These are phyloP conservation scores for Epichloe gansuensis DNA, from an alignment of 2,329 filamentous ascomycete genomes.

Conservation along the genomic window DNA sequence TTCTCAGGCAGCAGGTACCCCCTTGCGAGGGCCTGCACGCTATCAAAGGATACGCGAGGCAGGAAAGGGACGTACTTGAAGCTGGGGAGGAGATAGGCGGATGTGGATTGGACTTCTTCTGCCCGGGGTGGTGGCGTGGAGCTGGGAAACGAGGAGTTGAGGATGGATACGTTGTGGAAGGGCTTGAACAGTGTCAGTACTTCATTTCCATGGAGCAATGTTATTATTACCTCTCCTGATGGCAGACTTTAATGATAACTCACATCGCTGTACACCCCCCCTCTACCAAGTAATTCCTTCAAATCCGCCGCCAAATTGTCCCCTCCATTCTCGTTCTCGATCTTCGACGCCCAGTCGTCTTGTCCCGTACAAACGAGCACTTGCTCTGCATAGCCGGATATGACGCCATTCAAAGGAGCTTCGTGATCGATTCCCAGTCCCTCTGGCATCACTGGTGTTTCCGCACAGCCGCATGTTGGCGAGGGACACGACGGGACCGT, in stretches of 20 bases:
- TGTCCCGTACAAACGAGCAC: constrained; percentile 72
- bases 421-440: constrained; percentile 64
- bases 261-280: constrained; percentile 56
- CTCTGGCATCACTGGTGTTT: constrained; percentile 48
- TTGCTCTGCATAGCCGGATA: constrained; percentile 68
- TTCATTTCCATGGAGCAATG: not conserved
- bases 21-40: constrained; percentile 44
- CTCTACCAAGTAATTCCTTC: constrained; percentile 54
- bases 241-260: constrained; percentile 15
- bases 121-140: constrained; percentile 29
- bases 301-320: constrained; percentile 59
- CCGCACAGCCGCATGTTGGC: constrained; percentile 63
- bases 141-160: constrained; percentile 62
- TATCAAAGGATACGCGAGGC: constrained; percentile 45
- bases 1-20: constrained; percentile 52
- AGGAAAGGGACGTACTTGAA: constrained; percentile 71
- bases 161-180: constrained; percentile 66
- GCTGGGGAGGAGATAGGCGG: constrained; percentile 66
- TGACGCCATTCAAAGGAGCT: constrained; percentile 59
- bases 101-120: constrained; percentile 39
- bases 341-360: constrained; percentile 67
- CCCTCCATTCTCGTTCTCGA: constrained; percentile 64
- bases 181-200: constrained; percentile 38
- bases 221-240: too few relatives aligned
- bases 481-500: constrained; percentile 52